A percentile compares a stretch with the other conserved stretches of the same genome.
phyloP scores from a whole-genome alignment of 164 flowering plant species.

The Vitis vinifera region DNA sequence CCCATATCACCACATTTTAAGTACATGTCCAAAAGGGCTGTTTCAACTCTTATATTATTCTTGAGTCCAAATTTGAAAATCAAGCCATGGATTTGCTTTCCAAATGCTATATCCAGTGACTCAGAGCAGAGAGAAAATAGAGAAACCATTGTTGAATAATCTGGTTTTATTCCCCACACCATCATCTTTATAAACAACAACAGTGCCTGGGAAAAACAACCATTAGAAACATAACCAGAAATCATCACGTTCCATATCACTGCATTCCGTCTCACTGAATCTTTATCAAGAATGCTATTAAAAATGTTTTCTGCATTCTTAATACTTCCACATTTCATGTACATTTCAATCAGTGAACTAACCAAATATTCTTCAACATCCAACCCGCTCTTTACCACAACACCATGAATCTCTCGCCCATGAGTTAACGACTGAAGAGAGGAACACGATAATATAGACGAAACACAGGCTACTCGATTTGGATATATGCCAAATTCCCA shows the following conservation, averaged over 20 bases:
- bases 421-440: conserved; percentile 21
- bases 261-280: conserved; percentile 19
- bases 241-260: conserved; percentile 56
- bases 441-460: conserved; percentile 39
- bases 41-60: conserved; percentile 24
- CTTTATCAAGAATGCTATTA: conserved; percentile 7
- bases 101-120: conserved; percentile 20
- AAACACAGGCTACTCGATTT: conserved; percentile 32
- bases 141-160: conserved; percentile 42
- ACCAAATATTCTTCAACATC: conserved; percentile 28
- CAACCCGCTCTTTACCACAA: conserved; percentile 31
- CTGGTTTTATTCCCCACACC: conserved; percentile 26
- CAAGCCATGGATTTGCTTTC: conserved; percentile 30
- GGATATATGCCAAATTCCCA: conserved; percentile 21
- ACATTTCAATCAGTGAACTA: conserved; percentile 42
- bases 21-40: conserved; percentile 36
- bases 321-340: conserved; percentile 41
- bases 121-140: conserved; percentile 35
- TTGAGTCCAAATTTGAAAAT: conserved; percentile 19
- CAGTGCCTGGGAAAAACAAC: conserved; percentile 27
- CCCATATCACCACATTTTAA: conserved; percentile 29
- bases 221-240: conserved; percentile 38
- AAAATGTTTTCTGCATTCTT: conserved; percentile 30
- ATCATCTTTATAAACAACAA: conserved; percentile 31
- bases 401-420: conserved; percentile 44